Conservation (phyloP, 2,329 filamentous ascomycete species). For the Thyridium curvatum region DNA sequence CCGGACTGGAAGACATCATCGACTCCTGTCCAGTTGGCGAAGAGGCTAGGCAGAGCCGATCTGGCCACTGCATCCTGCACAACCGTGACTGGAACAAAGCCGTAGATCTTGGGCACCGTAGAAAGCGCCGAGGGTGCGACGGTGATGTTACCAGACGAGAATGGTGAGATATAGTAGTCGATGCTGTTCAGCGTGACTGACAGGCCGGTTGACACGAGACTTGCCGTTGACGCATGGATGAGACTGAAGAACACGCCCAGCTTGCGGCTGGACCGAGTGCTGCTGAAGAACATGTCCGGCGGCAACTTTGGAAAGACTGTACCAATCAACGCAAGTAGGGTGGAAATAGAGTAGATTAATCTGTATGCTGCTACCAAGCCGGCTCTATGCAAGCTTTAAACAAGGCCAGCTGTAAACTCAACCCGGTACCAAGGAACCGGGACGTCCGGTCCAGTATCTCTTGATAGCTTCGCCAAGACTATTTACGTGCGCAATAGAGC, state of each 20-base stretch:
- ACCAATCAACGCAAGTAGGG: no score
- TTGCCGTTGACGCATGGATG: slow-evolving; percentile 3
- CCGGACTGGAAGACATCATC: slow-evolving; percentile 20
- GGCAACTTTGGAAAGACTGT: no score
- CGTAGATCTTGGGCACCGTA: slow-evolving; percentile 14
- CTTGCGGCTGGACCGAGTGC: no score
- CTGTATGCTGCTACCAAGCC: no score
- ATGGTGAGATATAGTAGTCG: slow-evolving; percentile 27
- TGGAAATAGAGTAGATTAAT: no score
- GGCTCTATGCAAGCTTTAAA: no score
- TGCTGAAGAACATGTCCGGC: not conserved
- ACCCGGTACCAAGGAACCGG: no score
- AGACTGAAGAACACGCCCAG: not conserved
- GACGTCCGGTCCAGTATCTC: no score
- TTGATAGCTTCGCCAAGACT: no score
- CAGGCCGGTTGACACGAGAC: slow-evolving; percentile 21
- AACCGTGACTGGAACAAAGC: slow-evolving; percentile 26
- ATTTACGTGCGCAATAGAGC: no score
- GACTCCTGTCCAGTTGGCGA: slow-evolving; percentile 20
- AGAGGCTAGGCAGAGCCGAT: slow-evolving; percentile 14
- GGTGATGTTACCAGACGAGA: slow-evolving; percentile 17
- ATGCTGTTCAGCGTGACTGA: slow-evolving; percentile 22
- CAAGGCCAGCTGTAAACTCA: no score
- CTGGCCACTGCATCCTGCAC: slow-evolving; percentile 15
- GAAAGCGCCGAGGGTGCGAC: slow-evolving; percentile 9